These are phyloP conservation scores for Stenocarpella maydis DNA, from an alignment of 2,329 filamentous ascomycete species.

Conservation along the genomic window DNA sequence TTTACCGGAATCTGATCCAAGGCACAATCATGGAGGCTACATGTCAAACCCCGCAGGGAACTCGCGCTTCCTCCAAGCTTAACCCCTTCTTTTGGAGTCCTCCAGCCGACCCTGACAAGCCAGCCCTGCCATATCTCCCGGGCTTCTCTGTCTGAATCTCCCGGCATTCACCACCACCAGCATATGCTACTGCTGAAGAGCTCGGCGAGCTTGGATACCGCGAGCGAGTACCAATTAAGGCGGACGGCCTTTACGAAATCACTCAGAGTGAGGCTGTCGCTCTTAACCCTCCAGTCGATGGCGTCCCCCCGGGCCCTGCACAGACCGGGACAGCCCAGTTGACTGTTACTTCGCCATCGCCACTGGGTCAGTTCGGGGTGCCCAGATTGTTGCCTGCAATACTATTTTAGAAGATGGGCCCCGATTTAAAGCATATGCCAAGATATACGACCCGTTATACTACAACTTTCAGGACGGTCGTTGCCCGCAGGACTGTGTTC, in stretches of 20 bases:
- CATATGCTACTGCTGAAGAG: too few relatives aligned
- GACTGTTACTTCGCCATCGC: background rate
- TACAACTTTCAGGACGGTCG: background rate
- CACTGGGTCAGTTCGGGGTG: too few relatives aligned
- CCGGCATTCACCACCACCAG: too few relatives aligned
- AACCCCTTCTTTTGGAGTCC: background rate
- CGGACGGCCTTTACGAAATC: too few relatives aligned
- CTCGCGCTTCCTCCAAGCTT: too few relatives aligned
- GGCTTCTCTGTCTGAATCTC: background rate
- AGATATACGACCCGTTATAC: background rate
- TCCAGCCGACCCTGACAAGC: background rate
- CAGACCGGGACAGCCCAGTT: too few relatives aligned
- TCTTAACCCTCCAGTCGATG: background rate
- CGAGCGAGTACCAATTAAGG: too few relatives aligned
- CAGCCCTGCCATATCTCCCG: background rate
- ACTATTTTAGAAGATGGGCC: background rate
- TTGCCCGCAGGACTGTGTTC: background rate
- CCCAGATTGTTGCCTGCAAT: background rate
- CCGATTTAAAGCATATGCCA: background rate
- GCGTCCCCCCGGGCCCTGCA: too few relatives aligned
- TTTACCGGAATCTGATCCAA: too few relatives aligned
- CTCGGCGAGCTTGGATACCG: background rate
- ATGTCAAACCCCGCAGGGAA: too few relatives aligned
- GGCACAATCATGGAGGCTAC: too few relatives aligned
- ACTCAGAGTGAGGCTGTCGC: background rate